Percentiles rank a stretch among this genome's conserved stretches.
Conservation (phyloP, 2,329 filamentous ascomycete species). For the Coleophoma eucalyptorum region DNA sequence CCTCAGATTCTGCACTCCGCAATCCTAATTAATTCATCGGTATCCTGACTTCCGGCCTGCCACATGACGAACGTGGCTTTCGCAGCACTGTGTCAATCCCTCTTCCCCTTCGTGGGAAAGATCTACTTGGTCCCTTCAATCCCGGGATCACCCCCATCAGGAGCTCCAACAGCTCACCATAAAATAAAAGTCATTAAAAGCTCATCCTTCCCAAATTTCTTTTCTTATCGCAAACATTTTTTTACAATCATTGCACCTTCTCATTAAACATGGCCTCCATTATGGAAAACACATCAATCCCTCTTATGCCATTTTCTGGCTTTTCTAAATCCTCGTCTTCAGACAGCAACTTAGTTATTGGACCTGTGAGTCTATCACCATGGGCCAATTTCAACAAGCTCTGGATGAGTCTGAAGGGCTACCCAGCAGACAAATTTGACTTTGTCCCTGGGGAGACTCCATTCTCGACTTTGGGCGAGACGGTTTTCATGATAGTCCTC, state of each 20-base stretch:
- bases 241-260: too few species aligned
- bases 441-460: conserved; percentile 17
- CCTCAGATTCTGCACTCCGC: too few species aligned
- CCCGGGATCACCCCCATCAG: too few species aligned
- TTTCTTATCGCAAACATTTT: too few species aligned
- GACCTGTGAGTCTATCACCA: conserved; percentile 15
- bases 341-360: conserved; percentile 1
- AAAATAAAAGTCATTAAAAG: too few species aligned
- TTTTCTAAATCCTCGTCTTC: conserved; percentile 3
- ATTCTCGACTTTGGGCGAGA: conserved; percentile 20
- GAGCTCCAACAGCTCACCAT: too few species aligned
- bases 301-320: conserved; percentile 11
- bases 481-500: conserved; percentile 12
- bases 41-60: neutral
- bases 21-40: neutral
- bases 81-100: neutral
- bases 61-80: conserved; percentile 8
- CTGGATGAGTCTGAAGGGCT: conserved; percentile 14
- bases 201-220: too few species aligned
- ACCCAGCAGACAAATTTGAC: conserved; percentile 16
- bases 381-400: conserved; percentile 16
- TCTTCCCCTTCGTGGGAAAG: neutral
- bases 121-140: too few species aligned
- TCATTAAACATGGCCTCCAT: conserved; percentile 3
- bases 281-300: neutral